Conservation (phyloP, 345 rosid species). For the Hypericum androsaemum region DNA sequence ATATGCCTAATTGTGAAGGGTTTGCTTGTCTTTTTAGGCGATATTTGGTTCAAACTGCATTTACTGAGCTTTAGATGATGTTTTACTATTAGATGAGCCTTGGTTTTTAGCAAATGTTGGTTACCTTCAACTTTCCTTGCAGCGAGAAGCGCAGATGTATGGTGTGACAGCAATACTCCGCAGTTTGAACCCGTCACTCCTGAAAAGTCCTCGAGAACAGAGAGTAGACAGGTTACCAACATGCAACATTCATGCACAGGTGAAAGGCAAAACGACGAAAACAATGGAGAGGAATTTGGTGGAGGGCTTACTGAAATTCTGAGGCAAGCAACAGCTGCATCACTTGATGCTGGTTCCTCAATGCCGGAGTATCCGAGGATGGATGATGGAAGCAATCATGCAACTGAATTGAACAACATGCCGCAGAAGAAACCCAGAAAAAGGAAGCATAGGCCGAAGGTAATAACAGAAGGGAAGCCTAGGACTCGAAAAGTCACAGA, state of each 20-base stretch:
- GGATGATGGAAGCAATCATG: constrained; percentile 18
- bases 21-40: too few relatives aligned
- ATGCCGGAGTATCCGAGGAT: constrained; percentile 23
- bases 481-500: not conserved
- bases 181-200: constrained; percentile 51
- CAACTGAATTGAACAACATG: constrained; percentile 15
- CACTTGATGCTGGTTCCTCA: constrained; percentile 15
- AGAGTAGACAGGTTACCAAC: constrained; percentile 14
- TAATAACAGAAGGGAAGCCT: constrained; percentile 17
- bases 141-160: constrained; percentile 13
- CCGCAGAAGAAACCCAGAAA: constrained; percentile 18
- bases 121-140: constrained; percentile 23
- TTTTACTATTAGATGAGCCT: too few relatives aligned
- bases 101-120: not conserved
- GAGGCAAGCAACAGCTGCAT: constrained; percentile 20
- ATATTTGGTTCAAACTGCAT: too few relatives aligned
- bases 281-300: constrained; percentile 13
- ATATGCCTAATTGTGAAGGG: too few relatives aligned
- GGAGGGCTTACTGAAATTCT: constrained; percentile 13
- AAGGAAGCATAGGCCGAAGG: constrained; percentile 23
- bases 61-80: too few relatives aligned
- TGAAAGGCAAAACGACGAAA: constrained; percentile 17
- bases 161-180: constrained; percentile 3
- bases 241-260: constrained; percentile 6
- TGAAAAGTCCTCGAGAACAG: constrained; percentile 24